phyloP scores from a whole-genome alignment of 768 basidiomycete species.

The Agrocybe chaxingu region DNA sequence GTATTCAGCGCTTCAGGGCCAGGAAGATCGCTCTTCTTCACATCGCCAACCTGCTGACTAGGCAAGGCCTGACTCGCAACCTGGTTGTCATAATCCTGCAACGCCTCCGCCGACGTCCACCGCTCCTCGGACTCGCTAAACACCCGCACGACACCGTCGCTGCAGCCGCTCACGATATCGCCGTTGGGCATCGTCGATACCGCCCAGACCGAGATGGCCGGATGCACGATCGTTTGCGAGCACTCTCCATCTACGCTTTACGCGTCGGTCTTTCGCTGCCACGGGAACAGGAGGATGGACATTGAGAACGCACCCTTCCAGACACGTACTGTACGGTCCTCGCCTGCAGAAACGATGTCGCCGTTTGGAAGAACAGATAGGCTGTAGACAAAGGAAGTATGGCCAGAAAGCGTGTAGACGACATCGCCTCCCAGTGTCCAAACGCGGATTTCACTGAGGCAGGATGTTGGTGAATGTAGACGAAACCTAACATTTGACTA shows the following conservation, averaged over 20 bases:
- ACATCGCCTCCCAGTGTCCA: slow-evolving; percentile 85
- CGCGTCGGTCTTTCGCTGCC: neutral
- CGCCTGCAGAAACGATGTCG: slow-evolving; percentile 85
- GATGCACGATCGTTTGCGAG: slow-evolving; percentile 84
- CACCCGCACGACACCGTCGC: slow-evolving; percentile 83
- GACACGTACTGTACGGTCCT: slow-evolving; percentile 88
- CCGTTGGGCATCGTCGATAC: slow-evolving; percentile 85
- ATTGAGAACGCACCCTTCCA: slow-evolving; percentile 68
- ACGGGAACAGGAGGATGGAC: neutral
- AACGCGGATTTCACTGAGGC: slow-evolving; percentile 78
- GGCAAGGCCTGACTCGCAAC: slow-evolving; percentile 80
- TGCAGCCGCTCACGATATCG: slow-evolving; percentile 89
- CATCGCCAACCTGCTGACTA: slow-evolving; percentile 85
- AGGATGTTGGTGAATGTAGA: neutral
- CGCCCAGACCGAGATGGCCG: slow-evolving; percentile 96
- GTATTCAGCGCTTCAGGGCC: slow-evolving; percentile 74
- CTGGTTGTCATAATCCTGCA: slow-evolving; percentile 69
- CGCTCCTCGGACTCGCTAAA: slow-evolving; percentile 76
- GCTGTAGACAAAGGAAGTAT: slow-evolving; percentile 96
- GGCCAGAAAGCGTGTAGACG: slow-evolving; percentile 81
- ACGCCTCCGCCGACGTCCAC: slow-evolving; percentile 62
- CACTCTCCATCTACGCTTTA: slow-evolving; percentile 72
- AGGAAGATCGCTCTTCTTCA: slow-evolving; percentile 88
- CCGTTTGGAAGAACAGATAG: slow-evolving; percentile 79
- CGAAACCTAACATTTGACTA: neutral